Evolutionary conservation across 352 stramenopile genomes (phyloP), one percentile per base, ranked within the genome.

Genomic region (Bremia lactucae): DNA sequence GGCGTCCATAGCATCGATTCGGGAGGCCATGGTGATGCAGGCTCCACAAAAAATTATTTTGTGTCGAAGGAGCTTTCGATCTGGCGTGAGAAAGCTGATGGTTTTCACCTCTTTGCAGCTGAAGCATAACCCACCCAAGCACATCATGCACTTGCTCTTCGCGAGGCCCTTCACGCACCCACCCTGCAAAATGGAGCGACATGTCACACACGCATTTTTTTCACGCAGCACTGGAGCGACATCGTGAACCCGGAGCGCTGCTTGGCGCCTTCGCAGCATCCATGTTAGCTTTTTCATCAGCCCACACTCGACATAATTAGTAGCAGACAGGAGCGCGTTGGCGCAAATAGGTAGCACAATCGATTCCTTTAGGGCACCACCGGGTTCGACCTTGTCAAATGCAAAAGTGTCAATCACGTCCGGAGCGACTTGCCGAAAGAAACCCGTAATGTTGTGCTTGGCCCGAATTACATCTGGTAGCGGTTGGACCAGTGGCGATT

Each of bases 281-380:
- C 65, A 82, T 26, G 59, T 55, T 8, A 79, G 50, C 45, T 79
- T 83, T 39, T 72, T 72, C 64, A 75, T 73, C 22, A 68, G 58
- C 0, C 57, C 58, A 28, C 64, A 82, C 21, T 68, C 31, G 6
- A 71, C 55, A 41, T 68, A 62, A n/a, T 58, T 52, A 3, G 45
- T 62, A 7, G 50, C 42, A 4, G 65, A 63, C 6, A 74, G 23
- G 15, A 81, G 33, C 0, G 44, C 44, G 14, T 76, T 59, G 19
- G 50, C 50, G 4, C 42, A 55, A 3, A 71, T 49, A 2, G 49
- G 52, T 6, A 65, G 16, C 11, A 62, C 44, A 1, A 66, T 29
- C 6, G 55, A 50, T 19, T 63, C 59, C 25, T 68, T 29, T 11
- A 82, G 24, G 2, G 34, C 42, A 4, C 62, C 62, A 1, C 46